A percentile compares a stretch with the other conserved stretches of the same genome.
Evolutionary conservation across 352 stramenopile genomes (phyloP).

Genomic region (Phytophthora agathidicida): DNA sequence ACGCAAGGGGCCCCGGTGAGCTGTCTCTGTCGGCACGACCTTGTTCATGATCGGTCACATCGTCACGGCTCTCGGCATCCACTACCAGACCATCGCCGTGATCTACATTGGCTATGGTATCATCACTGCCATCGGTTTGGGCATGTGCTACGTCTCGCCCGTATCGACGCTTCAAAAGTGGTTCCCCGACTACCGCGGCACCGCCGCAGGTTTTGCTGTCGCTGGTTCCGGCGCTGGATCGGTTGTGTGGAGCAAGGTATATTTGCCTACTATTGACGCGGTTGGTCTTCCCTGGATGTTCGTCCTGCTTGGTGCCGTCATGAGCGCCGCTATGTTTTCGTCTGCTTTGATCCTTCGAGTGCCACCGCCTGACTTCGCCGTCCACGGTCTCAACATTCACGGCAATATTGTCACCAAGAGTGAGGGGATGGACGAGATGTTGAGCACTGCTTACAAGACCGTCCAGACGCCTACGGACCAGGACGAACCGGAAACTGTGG

Average conservation of each 20-base stretch:
- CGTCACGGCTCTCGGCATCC: constrained; percentile 54
- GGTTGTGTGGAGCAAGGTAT: constrained; percentile 68
- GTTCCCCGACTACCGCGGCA: constrained; percentile 79
- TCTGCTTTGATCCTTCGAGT: constrained; percentile 55
- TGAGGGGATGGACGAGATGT: constrained; percentile 43
- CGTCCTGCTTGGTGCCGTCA: constrained; percentile 50
- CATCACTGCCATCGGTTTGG: constrained; percentile 63
- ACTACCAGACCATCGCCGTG: constrained; percentile 56
- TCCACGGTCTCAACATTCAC: constrained; percentile 67
- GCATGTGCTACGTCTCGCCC: constrained; percentile 72
- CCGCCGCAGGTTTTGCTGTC: constrained; percentile 66
- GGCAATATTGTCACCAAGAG: constrained; percentile 48
- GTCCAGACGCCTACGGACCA: constrained; percentile 39
- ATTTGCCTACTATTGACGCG: constrained; percentile 49
- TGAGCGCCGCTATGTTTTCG: constrained; percentile 45
- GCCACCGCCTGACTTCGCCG: constrained; percentile 46
- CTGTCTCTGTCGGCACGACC: constrained; percentile 49
- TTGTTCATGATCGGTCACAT: constrained; percentile 61
- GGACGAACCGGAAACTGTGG: constrained; percentile 16
- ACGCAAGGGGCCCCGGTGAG: constrained; percentile 50
- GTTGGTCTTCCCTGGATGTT: constrained; percentile 59
- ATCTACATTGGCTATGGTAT: constrained; percentile 79
- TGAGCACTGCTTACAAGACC: constrained; percentile 48
- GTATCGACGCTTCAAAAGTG: constrained; percentile 74
- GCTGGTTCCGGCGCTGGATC: constrained; percentile 61